A percentile compares a stretch with the other conserved stretches of the same genome.
Evolutionary conservation across 768 basidiomycete species (phyloP).

Genomic region (Mycena indigotica): DNA sequence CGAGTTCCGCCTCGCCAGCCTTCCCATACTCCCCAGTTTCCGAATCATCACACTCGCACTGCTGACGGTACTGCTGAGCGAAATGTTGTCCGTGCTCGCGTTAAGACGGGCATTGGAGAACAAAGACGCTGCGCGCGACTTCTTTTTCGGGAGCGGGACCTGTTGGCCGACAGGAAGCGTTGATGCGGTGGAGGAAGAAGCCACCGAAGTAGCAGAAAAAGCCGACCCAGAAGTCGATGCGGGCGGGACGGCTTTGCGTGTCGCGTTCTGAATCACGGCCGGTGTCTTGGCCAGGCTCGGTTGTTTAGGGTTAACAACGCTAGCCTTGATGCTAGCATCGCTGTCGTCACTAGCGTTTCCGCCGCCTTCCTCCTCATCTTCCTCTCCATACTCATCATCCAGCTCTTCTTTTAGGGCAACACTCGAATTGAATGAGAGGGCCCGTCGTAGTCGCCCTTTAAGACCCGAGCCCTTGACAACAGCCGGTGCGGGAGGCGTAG

Average conservation of each 20-base stretch:
- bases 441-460: conserved; percentile 76
- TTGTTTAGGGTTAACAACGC: conserved; percentile 19
- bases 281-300: conserved; percentile 36
- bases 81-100: conserved; percentile 92
- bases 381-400: conserved; percentile 34
- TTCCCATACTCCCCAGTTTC: conserved; percentile 90
- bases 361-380: not conserved
- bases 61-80: conserved; percentile 90
- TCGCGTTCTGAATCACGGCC: conserved; percentile 32
- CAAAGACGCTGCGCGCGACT: conserved; percentile 68
- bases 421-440: conserved; percentile 64
- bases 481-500: conserved; percentile 27
- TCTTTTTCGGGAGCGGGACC: conserved; percentile 55
- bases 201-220: conserved; percentile 2
- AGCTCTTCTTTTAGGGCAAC: conserved; percentile 62
- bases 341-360: conserved; percentile 4
- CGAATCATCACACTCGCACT: conserved; percentile 96
- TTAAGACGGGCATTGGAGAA: conserved; percentile 85
- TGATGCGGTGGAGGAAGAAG: conserved; percentile 7
- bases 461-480: conserved; percentile 59
- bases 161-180: conserved; percentile 1
- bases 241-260: conserved; percentile 27
- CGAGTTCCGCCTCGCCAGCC: conserved; percentile 85
- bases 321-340: conserved; percentile 37
- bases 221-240: not conserved